Conservation (phyloP, 495 filamentous ascomycete species). For the Tuber microsphaerosporum region DNA sequence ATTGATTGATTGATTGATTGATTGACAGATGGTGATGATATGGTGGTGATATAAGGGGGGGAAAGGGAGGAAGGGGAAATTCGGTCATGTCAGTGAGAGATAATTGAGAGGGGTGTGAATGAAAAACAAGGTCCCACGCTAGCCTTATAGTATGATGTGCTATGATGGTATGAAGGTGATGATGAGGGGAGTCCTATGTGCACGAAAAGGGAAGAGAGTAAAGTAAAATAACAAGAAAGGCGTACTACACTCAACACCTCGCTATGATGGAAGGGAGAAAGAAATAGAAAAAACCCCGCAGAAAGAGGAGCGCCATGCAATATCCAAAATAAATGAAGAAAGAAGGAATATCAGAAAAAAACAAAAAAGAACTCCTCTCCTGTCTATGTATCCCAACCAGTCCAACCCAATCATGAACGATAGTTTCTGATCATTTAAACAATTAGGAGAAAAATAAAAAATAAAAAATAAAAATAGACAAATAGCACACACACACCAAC, state of each 20-base stretch:
- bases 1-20: too few species aligned
- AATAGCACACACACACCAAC: neutral
- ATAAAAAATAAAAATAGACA: neutral
- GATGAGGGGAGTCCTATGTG: neutral
- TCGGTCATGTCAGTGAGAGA: neutral
- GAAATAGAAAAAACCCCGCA: neutral
- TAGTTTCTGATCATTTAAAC: neutral
- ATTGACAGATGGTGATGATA: neutral
- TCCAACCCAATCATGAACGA: neutral
- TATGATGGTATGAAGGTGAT: neutral
- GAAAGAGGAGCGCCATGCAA: constrained; percentile 5
- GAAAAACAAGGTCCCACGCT: neutral
- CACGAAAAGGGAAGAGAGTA: neutral
- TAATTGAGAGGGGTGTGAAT: neutral
- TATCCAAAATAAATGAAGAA: neutral
- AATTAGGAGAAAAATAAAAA: neutral
- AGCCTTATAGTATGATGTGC: neutral
- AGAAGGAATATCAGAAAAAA: neutral
- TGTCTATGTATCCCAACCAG: constrained; percentile 1
- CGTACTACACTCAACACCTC: neutral
- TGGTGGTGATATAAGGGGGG: neutral
- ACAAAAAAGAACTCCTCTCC: constrained; percentile 1
- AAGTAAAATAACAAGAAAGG: neutral
- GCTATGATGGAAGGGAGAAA: neutral
- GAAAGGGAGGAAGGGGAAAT: neutral